Base-by-base conservation (phyloP, 179 eudicot species). In the Heliamphora ciliata region DNA sequence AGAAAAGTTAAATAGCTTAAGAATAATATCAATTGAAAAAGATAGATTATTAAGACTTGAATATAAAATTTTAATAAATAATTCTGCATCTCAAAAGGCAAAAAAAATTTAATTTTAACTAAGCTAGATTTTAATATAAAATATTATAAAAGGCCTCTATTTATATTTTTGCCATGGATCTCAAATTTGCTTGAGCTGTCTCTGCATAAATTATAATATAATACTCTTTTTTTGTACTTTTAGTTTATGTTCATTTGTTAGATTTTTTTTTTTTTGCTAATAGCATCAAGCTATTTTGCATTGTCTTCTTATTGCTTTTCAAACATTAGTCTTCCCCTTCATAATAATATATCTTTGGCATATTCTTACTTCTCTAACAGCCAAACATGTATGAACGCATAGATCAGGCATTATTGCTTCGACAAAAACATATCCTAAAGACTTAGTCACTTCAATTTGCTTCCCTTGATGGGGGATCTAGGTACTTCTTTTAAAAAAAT, bases 351-450 rank as follows among this genome's bases (percentile, higher is more conserved):
- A 13, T 2, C 44, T 44, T 75, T 2, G 15, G 15, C 14, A 50
- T 31, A 8, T 13, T 59, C 9, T 44, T 83, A 52, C 47, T 66
- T 78, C 21, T 81, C 78, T 60, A 13, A 52, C 96, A 95, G 98
- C 47, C 94, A 64, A 92, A 92, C 75, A 68, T 91, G 78, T 95
- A 92, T 87, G 96, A 95, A 74, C 98, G 91, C 78, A 74, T 91
- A 83, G 97, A 94, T 82, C 93, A 89, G 79, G 89, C 92, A 74
- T 79, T 92, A 15, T 79, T 92, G 51, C 89, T 90, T 54, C 89
- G 95, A 46, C 91, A 89, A 74, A 95, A 90, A 21, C 92, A 90
- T 79, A 55, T 92, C 81, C 86, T 92, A 80, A 94, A 94, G 84
- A 79, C 90, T 81, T 98, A 89, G 84, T 85, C 93, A 31, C 87